phyloP scores from a whole-genome alignment of 106 monocot species.

The Dendrobium huoshanense region DNA sequence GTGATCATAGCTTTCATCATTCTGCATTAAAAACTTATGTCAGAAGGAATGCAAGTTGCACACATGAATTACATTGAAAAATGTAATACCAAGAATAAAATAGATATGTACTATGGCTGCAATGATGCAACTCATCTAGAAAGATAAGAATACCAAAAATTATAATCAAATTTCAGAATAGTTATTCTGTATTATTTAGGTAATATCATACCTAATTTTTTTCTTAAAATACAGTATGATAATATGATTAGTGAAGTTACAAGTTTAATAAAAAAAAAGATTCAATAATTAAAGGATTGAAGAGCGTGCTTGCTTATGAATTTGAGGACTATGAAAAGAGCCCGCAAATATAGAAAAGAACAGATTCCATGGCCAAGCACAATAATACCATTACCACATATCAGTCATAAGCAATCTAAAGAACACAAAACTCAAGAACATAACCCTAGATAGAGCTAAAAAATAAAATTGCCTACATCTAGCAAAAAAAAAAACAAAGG shows the following conservation, averaged over 20 bases:
- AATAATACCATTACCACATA: neutral
- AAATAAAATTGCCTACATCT: neutral
- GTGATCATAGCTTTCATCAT: slow-evolving; percentile 69
- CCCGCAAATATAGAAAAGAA: neutral
- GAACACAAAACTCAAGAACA: neutral
- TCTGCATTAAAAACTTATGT: slow-evolving; percentile 40
- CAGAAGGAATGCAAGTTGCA: neutral
- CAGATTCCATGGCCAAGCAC: no score
- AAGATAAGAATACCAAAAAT: neutral
- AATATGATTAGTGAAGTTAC: neutral
- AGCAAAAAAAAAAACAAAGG: neutral
- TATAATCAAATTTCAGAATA: neutral
- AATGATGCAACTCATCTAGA: neutral
- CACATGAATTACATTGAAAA: neutral
- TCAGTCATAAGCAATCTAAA: neutral
- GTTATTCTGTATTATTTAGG: neutral
- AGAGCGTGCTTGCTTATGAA: neutral
- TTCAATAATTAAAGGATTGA: neutral
- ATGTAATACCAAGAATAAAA: neutral
- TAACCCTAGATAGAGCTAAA: neutral
- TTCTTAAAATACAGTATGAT: neutral
- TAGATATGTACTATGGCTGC: neutral
- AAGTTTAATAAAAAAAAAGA: neutral
- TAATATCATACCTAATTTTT: neutral
- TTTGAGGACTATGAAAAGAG: neutral